These are phyloP conservation scores for Aspergillus sp. DNA, from an alignment of 2,329 filamentous ascomycete species.

Conservation along the genomic window DNA sequence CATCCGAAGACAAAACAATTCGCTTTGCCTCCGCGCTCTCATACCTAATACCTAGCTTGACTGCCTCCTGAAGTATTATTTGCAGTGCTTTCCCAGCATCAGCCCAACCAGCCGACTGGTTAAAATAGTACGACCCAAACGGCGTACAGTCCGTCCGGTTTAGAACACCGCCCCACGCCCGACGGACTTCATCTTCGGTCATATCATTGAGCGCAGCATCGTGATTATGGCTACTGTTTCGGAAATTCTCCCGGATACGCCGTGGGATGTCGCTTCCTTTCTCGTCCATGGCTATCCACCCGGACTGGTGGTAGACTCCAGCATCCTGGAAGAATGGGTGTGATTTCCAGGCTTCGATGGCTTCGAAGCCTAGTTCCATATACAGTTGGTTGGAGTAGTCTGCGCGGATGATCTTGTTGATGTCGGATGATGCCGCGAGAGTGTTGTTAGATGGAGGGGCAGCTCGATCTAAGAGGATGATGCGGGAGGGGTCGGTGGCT, in stretches of 20 bases:
- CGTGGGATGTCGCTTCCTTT: constrained; percentile 48
- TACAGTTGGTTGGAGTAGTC: constrained; percentile 68
- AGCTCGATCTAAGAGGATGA: constrained; percentile 61
- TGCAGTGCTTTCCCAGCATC: constrained; percentile 50
- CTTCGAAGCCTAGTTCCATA: constrained; percentile 64
- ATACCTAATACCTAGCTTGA: constrained; percentile 47
- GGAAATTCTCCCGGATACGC: constrained; percentile 56
- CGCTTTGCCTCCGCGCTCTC: constrained; percentile 45
- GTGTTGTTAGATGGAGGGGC: constrained; percentile 45
- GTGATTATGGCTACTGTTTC: constrained; percentile 43
- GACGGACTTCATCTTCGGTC: constrained; percentile 40
- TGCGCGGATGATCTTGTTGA: constrained; percentile 70
- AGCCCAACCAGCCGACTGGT: constrained; percentile 54
- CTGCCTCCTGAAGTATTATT: constrained; percentile 45
- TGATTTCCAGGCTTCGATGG: constrained; percentile 60
- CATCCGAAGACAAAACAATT: constrained; percentile 40
- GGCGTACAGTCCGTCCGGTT: constrained; percentile 36
- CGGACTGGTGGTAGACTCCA: constrained; percentile 57
- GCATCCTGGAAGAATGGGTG: constrained; percentile 57
- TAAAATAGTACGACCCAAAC: constrained; percentile 48
- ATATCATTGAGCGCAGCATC: constrained; percentile 40
- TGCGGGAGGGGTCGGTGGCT: constrained; percentile 47
- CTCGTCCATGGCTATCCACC: constrained; percentile 58
- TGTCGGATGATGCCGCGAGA: constrained; percentile 67
- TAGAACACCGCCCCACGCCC: constrained; percentile 44